Evolutionary conservation across 257 asterid species (phyloP).

Genomic region (Plantago major): DNA sequence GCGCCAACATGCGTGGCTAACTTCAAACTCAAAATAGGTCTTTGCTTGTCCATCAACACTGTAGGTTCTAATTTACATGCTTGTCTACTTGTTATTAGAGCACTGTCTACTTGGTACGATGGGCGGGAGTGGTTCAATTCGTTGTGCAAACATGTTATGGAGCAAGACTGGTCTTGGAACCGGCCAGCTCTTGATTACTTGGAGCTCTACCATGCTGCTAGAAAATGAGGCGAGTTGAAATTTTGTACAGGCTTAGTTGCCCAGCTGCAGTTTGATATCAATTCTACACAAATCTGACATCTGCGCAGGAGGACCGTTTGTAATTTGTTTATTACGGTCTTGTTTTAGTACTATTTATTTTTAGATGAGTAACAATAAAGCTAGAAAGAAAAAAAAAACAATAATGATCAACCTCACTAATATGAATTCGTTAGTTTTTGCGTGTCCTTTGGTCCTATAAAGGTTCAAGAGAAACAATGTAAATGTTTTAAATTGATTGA

Average conservation of each 20-base stretch:
- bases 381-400: no score
- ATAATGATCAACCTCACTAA: no score
- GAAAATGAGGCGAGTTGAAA: constrained; percentile 39
- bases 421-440: no score
- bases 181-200: constrained; percentile 97
- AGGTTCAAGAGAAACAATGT: no score
- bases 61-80: not conserved
- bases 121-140: constrained; percentile 82
- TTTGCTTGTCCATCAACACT: not conserved
- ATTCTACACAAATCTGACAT: constrained; percentile 5
- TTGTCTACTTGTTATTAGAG: constrained; percentile 38
- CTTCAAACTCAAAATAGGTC: not conserved
- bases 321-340: not conserved
- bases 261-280: constrained; percentile 14
- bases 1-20: not conserved
- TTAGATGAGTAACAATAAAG: no score
- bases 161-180: constrained; percentile 99
- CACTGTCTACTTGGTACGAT: constrained; percentile 78
- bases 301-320: constrained; percentile 7
- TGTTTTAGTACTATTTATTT: not conserved
- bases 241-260: constrained; percentile 44
- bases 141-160: constrained; percentile 83
- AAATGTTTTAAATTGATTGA: no score
- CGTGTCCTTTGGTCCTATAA: no score
- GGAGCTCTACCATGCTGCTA: constrained; percentile 94